phyloP scores from a whole-genome alignment of 2,329 filamentous ascomycete genomes.

The Knoxdaviesia proteae region DNA sequence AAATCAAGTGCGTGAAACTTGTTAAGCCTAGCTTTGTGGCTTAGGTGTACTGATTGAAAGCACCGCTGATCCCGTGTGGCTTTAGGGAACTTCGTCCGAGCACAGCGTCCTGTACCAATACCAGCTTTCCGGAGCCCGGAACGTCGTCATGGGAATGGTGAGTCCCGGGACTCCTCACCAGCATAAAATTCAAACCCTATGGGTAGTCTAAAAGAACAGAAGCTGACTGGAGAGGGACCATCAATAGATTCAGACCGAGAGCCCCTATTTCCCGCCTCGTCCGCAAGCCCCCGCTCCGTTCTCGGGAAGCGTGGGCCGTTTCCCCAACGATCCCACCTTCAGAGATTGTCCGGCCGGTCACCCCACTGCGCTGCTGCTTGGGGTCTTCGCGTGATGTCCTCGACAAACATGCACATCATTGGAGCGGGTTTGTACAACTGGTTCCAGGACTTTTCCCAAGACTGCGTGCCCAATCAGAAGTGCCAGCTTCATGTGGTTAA shows the following conservation, averaged over 20 bases:
- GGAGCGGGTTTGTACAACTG: constrained; percentile 9
- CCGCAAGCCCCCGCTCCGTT: not conserved
- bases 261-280: constrained; percentile 13
- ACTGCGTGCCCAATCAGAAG: constrained; percentile 7
- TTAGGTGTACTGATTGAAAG: no score
- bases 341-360: not conserved
- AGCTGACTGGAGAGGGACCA: no score
- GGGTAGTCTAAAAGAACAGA: no score
- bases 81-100: constrained; percentile 21
- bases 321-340: constrained; percentile 3
- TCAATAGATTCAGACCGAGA: constrained; percentile 40
- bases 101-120: constrained; percentile 31
- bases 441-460: constrained; percentile 7
- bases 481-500: constrained; percentile 6
- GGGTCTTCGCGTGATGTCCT: constrained; percentile 4
- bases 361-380: constrained; percentile 6
- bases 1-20: constrained; percentile 3
- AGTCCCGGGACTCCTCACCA: no score
- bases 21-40: constrained; percentile 7
- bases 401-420: constrained; percentile 5
- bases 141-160: constrained; percentile 30
- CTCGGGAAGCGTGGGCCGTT: constrained; percentile 7
- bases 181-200: no score
- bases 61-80: constrained; percentile 11
- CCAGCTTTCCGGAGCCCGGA: constrained; percentile 19